Base-by-base conservation (phyloP, 495 filamentous ascomycete species). In the Astrocystis sublimbata region DNA sequence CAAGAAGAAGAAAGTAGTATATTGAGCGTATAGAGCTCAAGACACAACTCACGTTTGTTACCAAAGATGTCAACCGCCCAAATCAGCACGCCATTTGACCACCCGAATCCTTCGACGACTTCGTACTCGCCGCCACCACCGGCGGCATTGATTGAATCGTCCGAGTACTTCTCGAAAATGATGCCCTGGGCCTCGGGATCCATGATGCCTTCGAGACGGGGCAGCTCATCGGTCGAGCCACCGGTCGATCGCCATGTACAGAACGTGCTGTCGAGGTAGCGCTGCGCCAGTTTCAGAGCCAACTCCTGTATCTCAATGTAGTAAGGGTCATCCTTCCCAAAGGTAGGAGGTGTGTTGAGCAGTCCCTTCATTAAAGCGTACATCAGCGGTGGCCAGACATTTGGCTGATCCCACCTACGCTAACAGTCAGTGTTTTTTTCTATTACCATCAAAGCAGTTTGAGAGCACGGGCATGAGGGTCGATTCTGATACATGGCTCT, bases 61-160 rank as follows among this genome's bases (percentile, higher is more conserved):
- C 65, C 79, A 67, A 81, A 82, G 10, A 68, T 73, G 47, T 82
- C 79, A 8, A 74, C 78, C 0, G 73, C 71, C 78, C 78, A 82
- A 36, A 82, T 75, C n/a, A 81, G 60, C 43, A 82, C 79, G 41
- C 79, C 79, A 41, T 82, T 82, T 21, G 77, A 78, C 79, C 79
- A 82, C 8, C 79, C 79, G 55, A 82, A 82, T 21, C 79, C 79
- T 70, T 82, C 78, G 6, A 82, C 79, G 13, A 82, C 79, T 53
- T 72, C 69, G 54, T 82, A 82, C 70, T 82, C 79, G 62, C 79
- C 79, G 10, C 79, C 79, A 26, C 77, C 65, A 40, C 79, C 79
- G 15, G 78, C 79, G 5, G 75, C 76, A 50, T 80, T 80, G 26
- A 76, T 79, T 41, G 77, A 61, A 26, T 73, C 74, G 61, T 81